These are phyloP conservation scores for Torulaspora globosa DNA, from an alignment of 1,139 yeast species.

Conservation along the genomic window DNA sequence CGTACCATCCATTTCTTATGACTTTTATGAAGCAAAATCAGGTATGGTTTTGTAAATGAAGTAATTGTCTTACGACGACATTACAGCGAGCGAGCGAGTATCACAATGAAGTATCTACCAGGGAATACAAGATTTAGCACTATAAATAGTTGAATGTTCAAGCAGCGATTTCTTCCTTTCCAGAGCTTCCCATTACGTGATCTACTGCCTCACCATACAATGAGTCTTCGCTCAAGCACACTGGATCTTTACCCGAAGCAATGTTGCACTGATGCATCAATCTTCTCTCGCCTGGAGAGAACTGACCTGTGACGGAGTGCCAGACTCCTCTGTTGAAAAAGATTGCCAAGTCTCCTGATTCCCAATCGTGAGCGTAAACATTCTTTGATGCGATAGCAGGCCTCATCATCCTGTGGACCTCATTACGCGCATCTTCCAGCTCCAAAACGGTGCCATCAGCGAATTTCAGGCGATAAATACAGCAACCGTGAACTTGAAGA, in stretches of 20 bases:
- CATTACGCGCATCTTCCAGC: constrained; percentile 66
- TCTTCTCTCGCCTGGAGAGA: constrained; percentile 69
- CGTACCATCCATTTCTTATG: constrained; percentile 1
- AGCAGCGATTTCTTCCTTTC: constrained; percentile 5
- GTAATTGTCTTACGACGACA: not conserved
- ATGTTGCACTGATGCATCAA: constrained; percentile 92
- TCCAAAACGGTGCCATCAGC: constrained; percentile 55
- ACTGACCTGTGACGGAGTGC: constrained; percentile 88
- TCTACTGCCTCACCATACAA: not conserved
- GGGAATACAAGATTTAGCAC: not conserved
- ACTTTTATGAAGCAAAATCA: constrained; percentile 1
- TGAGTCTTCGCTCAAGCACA: constrained; percentile 14
- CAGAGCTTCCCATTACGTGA: not conserved
- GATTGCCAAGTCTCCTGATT: constrained; percentile 74
- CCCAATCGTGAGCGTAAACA: constrained; percentile 79
- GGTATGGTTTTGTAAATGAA: constrained; percentile 2
- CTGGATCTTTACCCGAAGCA: constrained; percentile 74
- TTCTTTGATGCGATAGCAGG: constrained; percentile 75
- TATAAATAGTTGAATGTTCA: not conserved
- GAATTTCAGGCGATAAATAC: constrained; percentile 63
- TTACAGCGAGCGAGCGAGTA: too few relatives aligned
- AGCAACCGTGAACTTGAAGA: constrained; percentile 82
- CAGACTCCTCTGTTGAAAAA: constrained; percentile 85
- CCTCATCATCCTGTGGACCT: constrained; percentile 68
- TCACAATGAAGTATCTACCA: not conserved